phyloP scores from a whole-genome alignment of 176 grass and related monocot genomes.

The Raddia guianensis region DNA sequence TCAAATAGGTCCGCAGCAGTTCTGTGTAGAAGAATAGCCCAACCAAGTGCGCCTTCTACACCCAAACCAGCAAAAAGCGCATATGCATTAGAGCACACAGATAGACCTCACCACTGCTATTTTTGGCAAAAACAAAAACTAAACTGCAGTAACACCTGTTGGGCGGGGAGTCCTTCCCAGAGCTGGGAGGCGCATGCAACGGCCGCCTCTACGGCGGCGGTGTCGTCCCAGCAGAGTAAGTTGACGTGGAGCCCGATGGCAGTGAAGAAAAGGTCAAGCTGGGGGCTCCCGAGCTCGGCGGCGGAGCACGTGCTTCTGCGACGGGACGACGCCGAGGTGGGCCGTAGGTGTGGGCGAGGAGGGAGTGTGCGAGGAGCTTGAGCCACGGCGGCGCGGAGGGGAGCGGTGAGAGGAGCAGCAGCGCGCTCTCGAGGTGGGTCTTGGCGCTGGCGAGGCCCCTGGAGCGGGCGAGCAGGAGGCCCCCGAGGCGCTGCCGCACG shows the following conservation, averaged over 20 bases:
- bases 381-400: slow-evolving; percentile 69
- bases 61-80: neutral
- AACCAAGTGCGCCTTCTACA: slow-evolving; percentile 67
- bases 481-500: slow-evolving; percentile 70
- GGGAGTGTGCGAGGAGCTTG: slow-evolving; percentile 84
- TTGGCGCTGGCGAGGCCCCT: slow-evolving; percentile 69
- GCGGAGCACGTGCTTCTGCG: slow-evolving; percentile 78
- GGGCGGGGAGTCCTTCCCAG: slow-evolving; percentile 64
- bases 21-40: slow-evolving; percentile 93
- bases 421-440: slow-evolving; percentile 78
- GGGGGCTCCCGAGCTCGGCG: slow-evolving; percentile 56
- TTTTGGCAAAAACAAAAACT: neutral
- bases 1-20: slow-evolving; percentile 75
- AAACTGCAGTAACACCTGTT: slow-evolving; percentile 53
- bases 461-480: slow-evolving; percentile 59
- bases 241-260: slow-evolving; percentile 75
- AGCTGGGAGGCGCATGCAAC: slow-evolving; percentile 46
- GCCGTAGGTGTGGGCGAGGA: slow-evolving; percentile 66
- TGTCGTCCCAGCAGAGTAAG: slow-evolving; percentile 86
- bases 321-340: slow-evolving; percentile 59
- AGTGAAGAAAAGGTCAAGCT: slow-evolving; percentile 94
- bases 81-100: slow-evolving; percentile 5
- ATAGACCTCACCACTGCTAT: neutral
- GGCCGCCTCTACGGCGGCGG: slow-evolving; percentile 48
- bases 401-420: slow-evolving; percentile 70